Base-by-base conservation (phyloP, 169 alveolate species). In the Cryptosporidium baileyi region DNA sequence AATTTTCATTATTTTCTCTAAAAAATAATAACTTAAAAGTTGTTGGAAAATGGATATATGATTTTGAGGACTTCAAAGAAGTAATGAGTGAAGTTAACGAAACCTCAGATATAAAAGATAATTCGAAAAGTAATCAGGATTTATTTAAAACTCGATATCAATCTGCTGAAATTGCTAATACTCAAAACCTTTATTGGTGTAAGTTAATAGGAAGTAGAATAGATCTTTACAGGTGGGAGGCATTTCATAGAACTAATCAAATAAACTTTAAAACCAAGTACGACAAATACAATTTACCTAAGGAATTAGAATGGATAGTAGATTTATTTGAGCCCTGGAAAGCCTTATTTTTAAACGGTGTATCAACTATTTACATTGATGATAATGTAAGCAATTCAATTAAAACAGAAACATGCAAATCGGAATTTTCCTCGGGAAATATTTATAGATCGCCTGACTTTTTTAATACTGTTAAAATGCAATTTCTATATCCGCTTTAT, bases 171-270 rank as follows among this genome's bases (percentile, higher is more conserved):
- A 88, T 89, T 7, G 81, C 74, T 9, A 62, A 24, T 45, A 82
- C 90, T n/a, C 61, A 79, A 19, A 74, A 82, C 59, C 80, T 89
- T 19, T 82, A 67, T 40, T 89, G 91, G 91, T 54, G 89, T n/a
- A 63, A 81, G 2, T 74, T 89, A 13, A 62, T 89, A 9, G 92
- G 92, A 0, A 67, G 89, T 17, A 82, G 90, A 38, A 74, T 80
- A 61, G 92, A 89, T 57, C 61, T 89, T 3, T 74, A 61, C n/a
- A 74, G 82, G 54, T 80, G 89, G 89, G 89, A 80, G 38, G 30
- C 80, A 0, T 67, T 67, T 26, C 82, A 67, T 30, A 67, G 51
- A 43, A 67, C 82, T 5, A 52, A 32, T 67, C 63, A 67, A 43
- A 26, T 67, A 1, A 67, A 47, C 13, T 67, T 51, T 52, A 51